These are phyloP conservation scores for Sporobolomyces roseus DNA, from an alignment of 768 basidiomycete genomes.

Conservation along the genomic window DNA sequence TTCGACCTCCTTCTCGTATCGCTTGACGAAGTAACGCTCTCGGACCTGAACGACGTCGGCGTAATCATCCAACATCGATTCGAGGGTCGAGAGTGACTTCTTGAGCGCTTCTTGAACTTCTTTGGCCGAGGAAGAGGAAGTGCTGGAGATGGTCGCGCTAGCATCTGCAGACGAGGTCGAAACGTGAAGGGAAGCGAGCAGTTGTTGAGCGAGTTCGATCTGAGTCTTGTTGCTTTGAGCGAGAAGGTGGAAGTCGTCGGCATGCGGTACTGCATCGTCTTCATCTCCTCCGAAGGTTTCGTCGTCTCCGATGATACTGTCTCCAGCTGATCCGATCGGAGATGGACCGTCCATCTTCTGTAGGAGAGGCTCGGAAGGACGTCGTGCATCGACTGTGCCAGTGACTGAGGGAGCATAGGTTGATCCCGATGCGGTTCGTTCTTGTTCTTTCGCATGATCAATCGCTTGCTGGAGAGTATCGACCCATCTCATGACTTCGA, in stretches of 20 bases:
- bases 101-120: conserved; percentile 58
- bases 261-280: conserved; percentile 22
- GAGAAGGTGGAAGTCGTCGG: conserved; percentile 46
- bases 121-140: conserved; percentile 48
- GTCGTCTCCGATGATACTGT: conserved; percentile 34
- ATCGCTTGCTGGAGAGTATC: conserved; percentile 69
- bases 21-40: conserved; percentile 59
- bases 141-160: no score
- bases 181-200: conserved; percentile 53
- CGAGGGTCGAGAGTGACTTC: conserved; percentile 57
- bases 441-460: conserved; percentile 52
- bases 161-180: no score
- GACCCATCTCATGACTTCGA: conserved; percentile 83
- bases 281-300: conserved; percentile 32
- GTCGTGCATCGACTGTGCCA: not conserved
- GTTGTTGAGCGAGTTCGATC: conserved; percentile 67
- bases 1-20: conserved; percentile 64
- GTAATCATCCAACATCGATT: conserved; percentile 64
- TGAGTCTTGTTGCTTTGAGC: conserved; percentile 57
- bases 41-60: conserved; percentile 66
- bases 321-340: conserved; percentile 27
- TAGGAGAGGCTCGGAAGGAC: conserved; percentile 11
- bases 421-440: not conserved
- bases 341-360: conserved; percentile 15
- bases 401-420: conserved; percentile 16